phyloP scores from a whole-genome alignment of 2,329 filamentous ascomycete species.

The Geosmithia morbida region DNA sequence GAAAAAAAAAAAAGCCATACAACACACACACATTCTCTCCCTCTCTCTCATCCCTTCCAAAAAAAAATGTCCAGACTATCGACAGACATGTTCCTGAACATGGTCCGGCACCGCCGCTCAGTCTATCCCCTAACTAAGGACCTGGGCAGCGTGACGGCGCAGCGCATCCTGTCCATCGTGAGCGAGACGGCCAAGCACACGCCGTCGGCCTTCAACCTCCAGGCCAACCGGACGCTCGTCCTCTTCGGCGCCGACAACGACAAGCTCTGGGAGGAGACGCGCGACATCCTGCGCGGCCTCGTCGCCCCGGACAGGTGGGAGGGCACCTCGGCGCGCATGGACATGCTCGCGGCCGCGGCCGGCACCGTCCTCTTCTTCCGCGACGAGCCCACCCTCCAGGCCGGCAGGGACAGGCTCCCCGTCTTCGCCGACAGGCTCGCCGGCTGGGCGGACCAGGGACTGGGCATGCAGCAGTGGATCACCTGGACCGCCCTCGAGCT shows the following conservation, averaged over 20 bases:
- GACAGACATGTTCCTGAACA: constrained; percentile 42
- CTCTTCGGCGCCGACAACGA: constrained; percentile 74
- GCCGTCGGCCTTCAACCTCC: constrained; percentile 80
- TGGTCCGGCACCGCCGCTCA: constrained; percentile 53
- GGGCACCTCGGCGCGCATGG: constrained; percentile 27
- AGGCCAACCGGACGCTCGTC: constrained; percentile 65
- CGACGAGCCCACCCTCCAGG: constrained; percentile 53
- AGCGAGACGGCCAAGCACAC: constrained; percentile 50
- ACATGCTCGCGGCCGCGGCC: constrained; percentile 53
- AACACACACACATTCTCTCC: no score
- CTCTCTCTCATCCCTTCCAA: no score
- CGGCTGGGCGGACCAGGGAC: constrained; percentile 59
- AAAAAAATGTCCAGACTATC: constrained; percentile 24
- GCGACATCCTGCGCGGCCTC: constrained; percentile 32
- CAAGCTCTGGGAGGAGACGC: constrained; percentile 68
- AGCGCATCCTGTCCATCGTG: constrained; percentile 50
- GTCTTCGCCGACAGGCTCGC: constrained; percentile 70
- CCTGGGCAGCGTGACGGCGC: constrained; percentile 29
- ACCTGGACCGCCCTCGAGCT: constrained; percentile 72
- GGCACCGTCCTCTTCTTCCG: constrained; percentile 84
- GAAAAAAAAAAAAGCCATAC: no score
- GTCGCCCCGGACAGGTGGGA: constrained; percentile 52
- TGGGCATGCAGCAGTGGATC: constrained; percentile 65
- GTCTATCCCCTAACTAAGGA: constrained; percentile 54
- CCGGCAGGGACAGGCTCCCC: constrained; percentile 54